Percentiles rank a stretch among this genome's conserved stretches.
Evolutionary conservation across 2,329 filamentous ascomycete species (phyloP).

Genomic region (Neofusicoccum cordaticola): DNA sequence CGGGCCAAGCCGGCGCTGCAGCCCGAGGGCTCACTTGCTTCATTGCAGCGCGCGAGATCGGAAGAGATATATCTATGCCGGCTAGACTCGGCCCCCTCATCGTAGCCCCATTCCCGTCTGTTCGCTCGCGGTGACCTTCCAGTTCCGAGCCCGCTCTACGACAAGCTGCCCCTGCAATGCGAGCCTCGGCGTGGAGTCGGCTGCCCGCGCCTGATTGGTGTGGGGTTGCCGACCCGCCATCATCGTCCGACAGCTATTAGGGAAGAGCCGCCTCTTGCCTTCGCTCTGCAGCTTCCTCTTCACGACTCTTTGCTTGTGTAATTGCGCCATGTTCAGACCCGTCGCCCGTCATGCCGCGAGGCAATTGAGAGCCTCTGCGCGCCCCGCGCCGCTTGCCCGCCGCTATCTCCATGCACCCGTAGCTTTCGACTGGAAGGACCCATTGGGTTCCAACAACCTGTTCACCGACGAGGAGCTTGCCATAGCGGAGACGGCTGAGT

Average conservation of each 20-base stretch:
- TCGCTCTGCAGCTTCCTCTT: neutral
- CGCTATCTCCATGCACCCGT: constrained; percentile 43
- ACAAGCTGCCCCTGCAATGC: neutral
- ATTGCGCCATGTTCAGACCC: constrained; percentile 43
- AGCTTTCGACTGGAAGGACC: constrained; percentile 88
- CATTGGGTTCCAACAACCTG: constrained; percentile 69
- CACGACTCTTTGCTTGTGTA: neutral
- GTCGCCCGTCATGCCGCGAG: constrained; percentile 38
- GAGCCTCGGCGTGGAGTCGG: constrained; percentile 17
- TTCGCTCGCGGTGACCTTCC: neutral
- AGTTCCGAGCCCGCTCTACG: constrained; percentile 2
- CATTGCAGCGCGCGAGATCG: neutral
- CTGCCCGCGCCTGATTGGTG: constrained; percentile 13
- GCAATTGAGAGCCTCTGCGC: constrained; percentile 35
- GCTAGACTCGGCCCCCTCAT: neutral
- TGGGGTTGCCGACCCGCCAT: constrained; percentile 18
- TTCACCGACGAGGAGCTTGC: constrained; percentile 88
- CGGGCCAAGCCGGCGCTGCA: constrained; percentile 1
- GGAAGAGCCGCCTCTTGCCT: neutral
- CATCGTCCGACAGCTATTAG: neutral
- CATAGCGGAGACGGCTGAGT: constrained; percentile 84
- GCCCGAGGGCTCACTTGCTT: neutral
- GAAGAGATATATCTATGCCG: neutral
- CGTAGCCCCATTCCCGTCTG: neutral
- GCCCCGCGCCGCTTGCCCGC: constrained; percentile 25